A percentile compares a stretch with the other conserved stretches of the same genome.
Conservation (phyloP, 1,284 basidiomycete species). For the Serendipita sp. region DNA sequence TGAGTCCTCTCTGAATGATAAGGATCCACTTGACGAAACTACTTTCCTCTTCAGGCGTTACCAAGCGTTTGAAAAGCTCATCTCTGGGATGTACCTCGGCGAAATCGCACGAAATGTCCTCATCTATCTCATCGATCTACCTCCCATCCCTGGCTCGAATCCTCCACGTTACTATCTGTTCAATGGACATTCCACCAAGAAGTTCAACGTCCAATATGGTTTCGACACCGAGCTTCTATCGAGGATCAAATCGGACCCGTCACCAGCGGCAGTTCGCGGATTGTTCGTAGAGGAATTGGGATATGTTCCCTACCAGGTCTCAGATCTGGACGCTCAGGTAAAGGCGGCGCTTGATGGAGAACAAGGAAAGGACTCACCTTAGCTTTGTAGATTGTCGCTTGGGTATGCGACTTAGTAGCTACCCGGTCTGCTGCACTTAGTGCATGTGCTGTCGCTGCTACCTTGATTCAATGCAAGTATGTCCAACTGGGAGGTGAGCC, state of each 20-base stretch:
- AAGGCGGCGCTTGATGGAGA: not conserved
- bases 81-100: constrained; percentile 98
- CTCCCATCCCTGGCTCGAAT: constrained; percentile 34
- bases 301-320: constrained; percentile 22
- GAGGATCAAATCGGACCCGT: constrained; percentile 58
- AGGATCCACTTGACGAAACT: not conserved
- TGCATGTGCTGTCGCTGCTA: constrained; percentile 75
- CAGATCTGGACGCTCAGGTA: not conserved
- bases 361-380: constrained; percentile 23
- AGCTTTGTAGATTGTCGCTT: constrained; percentile 60
- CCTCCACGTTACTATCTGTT: constrained; percentile 41
- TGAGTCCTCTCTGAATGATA: constrained; percentile 16
- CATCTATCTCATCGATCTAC: constrained; percentile 72
- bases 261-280: constrained; percentile 24
- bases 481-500: constrained; percentile 28
- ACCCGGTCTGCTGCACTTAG: constrained; percentile 73
- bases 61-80: constrained; percentile 96
- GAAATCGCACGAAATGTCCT: constrained; percentile 83
- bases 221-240: constrained; percentile 90
- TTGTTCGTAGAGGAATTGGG: constrained; percentile 53
- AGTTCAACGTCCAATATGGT: constrained; percentile 82
- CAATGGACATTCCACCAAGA: constrained; percentile 54
- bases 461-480: constrained; percentile 65
- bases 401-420: constrained; percentile 66
- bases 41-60: constrained; percentile 32